A percentile compares a stretch with the other conserved stretches of the same genome.
Conservation (phyloP, 2,329 filamentous ascomycete species). For the Clonostachys rhizophaga region DNA sequence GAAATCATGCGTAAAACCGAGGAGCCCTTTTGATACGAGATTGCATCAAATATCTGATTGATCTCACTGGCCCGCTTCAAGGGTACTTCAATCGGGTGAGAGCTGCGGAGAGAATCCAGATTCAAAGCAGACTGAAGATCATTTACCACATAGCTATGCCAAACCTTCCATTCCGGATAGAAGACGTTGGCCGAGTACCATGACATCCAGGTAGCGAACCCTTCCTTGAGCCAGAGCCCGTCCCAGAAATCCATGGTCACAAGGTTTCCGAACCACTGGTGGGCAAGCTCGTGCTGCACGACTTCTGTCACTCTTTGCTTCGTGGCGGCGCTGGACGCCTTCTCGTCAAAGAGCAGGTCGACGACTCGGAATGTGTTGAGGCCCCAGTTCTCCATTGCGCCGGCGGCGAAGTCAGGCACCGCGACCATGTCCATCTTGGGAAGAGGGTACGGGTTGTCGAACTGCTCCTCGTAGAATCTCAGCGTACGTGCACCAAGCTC, state of each 20-base stretch:
- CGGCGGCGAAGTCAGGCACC: conserved; percentile 91
- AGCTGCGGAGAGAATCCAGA: conserved; percentile 87
- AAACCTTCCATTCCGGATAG: conserved; percentile 98
- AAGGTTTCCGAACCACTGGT: conserved; percentile 97
- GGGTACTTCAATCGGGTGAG: conserved; percentile 93
- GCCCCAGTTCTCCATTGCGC: conserved; percentile 99
- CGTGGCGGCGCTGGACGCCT: conserved; percentile 79
- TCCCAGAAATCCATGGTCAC: conserved; percentile 99
- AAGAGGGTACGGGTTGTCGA: conserved; percentile 67
- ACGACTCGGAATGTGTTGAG: conserved; percentile 93
- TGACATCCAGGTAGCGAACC: conserved; percentile 24
- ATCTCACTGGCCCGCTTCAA: conserved; percentile 95
- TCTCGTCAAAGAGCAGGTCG: conserved; percentile 77
- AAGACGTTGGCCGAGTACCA: conserved; percentile 85
- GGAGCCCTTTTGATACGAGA: conserved; percentile 95
- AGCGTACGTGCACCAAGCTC: conserved; percentile 86
- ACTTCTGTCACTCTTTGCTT: conserved; percentile 94
- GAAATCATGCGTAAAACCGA: conserved; percentile 58
- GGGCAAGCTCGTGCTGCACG: conserved; percentile 93
- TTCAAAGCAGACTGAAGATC: conserved; percentile 84
- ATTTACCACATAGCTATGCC: conserved; percentile 92
- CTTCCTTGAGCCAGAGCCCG: conserved; percentile 93
- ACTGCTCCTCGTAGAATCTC: conserved; percentile 93
- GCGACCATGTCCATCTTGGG: conserved; percentile 63
- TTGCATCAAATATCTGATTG: conserved; percentile 97